Base-by-base conservation (phyloP, 2,329 filamentous ascomycete genomes). In the Aspergillus novoparasiticus region DNA sequence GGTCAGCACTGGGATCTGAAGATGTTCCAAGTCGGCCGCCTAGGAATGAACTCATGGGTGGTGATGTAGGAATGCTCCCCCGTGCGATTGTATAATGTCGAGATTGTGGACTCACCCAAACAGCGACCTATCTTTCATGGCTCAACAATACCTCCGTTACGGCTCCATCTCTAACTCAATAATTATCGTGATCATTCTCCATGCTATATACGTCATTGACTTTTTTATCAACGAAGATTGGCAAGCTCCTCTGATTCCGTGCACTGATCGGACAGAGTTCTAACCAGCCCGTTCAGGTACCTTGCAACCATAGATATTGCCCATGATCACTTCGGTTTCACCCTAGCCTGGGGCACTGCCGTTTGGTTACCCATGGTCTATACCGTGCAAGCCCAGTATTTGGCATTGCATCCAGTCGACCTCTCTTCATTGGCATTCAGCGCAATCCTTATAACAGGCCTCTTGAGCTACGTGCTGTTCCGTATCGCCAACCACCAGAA, bases 191-290 rank as follows among this genome's bases (percentile, higher is more conserved):
- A 78, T 78, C 8, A 72, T 81, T 65, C 72, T 84, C 1, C 82
- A 84, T 62, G 69, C 72, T 0, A 66, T 82, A 9, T 84, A 84
- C 57, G 78, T 83, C 9, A 65, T 83, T 0, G 82, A 84, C 54
- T 84, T 84, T 61, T 84, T 84, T 57, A 70, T 80, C 55, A 83
- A 84, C 9, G 82, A 84, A 65, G 76, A 79, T 14, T 84, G 82
- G 82, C 71, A 83, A 54, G 21, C 28, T 19, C 39, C 9, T 10
- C 26, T 16, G 19, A 16, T 5, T 6, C 1, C 14, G 1, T 19
- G 34, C 16, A 19, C 26, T 23, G 19, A 19, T 10, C 10, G 1
- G 9, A 3, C 11, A 6, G 23, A 26, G 34, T 36, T 53, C 45
- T 14, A 26, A 11, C 9, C 19, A 1, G 8, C 39, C 6, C 16